phyloP scores from a whole-genome alignment of 306 rosid genomes.

The Ziziphus jujuba region DNA sequence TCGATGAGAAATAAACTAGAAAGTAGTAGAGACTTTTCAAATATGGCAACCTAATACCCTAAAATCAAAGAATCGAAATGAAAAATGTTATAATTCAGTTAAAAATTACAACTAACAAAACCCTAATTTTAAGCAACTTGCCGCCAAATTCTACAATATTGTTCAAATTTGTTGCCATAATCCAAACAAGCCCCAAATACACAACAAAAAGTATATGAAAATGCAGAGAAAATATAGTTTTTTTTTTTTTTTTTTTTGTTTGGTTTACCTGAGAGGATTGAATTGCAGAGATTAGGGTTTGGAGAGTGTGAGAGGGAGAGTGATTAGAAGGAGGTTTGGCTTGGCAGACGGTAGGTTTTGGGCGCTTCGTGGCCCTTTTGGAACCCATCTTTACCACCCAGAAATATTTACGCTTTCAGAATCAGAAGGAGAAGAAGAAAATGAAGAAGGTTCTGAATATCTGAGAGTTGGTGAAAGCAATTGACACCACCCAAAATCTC shows the following conservation, averaged over 20 bases:
- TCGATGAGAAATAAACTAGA: slow-evolving; percentile 26
- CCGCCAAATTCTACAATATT: too few relatives aligned
- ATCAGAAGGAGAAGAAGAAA: too few relatives aligned
- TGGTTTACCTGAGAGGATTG: slow-evolving; percentile 31
- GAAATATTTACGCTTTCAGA: too few relatives aligned
- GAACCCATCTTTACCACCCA: slow-evolving; percentile 4
- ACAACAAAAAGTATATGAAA: background rate
- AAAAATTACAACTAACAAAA: background rate
- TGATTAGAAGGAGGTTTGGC: background rate
- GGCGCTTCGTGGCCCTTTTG: background rate
- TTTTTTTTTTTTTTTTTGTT: too few relatives aligned
- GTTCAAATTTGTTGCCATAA: too few relatives aligned
- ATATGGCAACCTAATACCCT: slow-evolving; percentile 34
- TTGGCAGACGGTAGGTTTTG: background rate
- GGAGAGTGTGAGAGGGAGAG: slow-evolving; percentile 4
- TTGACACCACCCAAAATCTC: too few relatives aligned
- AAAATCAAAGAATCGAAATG: background rate
- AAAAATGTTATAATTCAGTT: background rate
- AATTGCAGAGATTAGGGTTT: slow-evolving; percentile 33
- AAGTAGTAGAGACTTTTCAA: slow-evolving; percentile 34
- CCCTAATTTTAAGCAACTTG: too few relatives aligned
- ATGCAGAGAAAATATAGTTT: background rate
- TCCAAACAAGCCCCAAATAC: too few relatives aligned
- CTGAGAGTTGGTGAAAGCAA: too few relatives aligned
- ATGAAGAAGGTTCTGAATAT: too few relatives aligned